These are phyloP conservation scores for Penicillium sp. DNA, from an alignment of 2,329 filamentous ascomycete species.

Conservation along the genomic window DNA sequence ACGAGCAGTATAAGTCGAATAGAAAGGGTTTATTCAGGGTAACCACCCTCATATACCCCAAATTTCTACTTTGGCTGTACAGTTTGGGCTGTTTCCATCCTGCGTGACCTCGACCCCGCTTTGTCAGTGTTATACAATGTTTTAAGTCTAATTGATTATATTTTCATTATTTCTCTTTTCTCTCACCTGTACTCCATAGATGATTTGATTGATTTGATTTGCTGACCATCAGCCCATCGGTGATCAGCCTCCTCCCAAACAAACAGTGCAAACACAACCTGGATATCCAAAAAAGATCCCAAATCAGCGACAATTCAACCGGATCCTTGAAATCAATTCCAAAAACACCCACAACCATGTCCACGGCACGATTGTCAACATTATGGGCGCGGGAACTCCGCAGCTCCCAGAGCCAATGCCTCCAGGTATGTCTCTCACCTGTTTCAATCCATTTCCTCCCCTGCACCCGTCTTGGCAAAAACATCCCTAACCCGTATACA, in stretches of 20 bases:
- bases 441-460: not conserved
- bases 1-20: too few relatives aligned
- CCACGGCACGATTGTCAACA: constrained; percentile 28
- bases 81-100: too few relatives aligned
- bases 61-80: too few relatives aligned
- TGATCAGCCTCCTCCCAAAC: constrained; percentile 13
- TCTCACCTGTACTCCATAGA: too few relatives aligned
- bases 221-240: not conserved
- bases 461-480: not conserved
- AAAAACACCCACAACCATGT: constrained; percentile 30
- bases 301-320: constrained; percentile 4
- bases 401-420: constrained; percentile 20
- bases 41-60: too few relatives aligned
- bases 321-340: constrained; percentile 3
- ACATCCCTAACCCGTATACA: constrained; percentile 14
- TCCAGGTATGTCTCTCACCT: constrained; percentile 27
- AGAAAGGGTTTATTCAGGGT: too few relatives aligned
- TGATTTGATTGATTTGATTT: not conserved
- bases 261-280: constrained; percentile 42
- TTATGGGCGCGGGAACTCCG: constrained; percentile 30
- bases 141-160: too few relatives aligned
- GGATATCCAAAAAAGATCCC: constrained; percentile 26
- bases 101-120: too few relatives aligned
- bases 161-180: too few relatives aligned
- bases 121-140: too few relatives aligned